phyloP scores from a whole-genome alignment of 2,329 filamentous ascomycete species.

The Ustulina deusta region DNA sequence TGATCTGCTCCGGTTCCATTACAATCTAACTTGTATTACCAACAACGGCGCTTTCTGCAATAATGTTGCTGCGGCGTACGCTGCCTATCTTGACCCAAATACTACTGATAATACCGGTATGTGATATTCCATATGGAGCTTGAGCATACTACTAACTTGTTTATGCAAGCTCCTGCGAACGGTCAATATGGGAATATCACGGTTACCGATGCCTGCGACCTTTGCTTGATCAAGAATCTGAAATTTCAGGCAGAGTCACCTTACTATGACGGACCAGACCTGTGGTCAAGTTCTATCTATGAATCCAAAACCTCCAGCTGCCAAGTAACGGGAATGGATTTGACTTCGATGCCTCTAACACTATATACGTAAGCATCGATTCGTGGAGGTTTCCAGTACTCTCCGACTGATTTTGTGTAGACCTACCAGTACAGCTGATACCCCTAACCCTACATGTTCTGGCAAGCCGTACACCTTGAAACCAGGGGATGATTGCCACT shows the following conservation, averaged over 20 bases:
- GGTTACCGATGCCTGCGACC: neutral
- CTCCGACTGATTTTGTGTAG: neutral
- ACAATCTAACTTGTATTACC: too few relatives aligned
- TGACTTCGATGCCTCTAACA: neutral
- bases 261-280: conserved; percentile 15
- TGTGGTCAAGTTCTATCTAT: neutral
- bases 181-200: neutral
- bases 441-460: neutral
- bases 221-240: conserved; percentile 26
- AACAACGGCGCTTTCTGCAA: too few relatives aligned
- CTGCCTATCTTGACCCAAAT: too few relatives aligned
- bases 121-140: too few relatives aligned
- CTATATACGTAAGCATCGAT: neutral
- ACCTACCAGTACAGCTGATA: neutral
- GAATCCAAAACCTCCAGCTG: conserved; percentile 14
- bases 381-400: too few relatives aligned
- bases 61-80: too few relatives aligned
- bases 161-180: too few relatives aligned
- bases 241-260: conserved; percentile 28
- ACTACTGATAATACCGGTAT: too few relatives aligned
- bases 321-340: neutral
- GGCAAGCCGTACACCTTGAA: conserved; percentile 3
- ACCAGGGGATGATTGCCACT: conserved; percentile 9
- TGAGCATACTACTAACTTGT: too few relatives aligned
- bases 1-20: too few relatives aligned